Evolutionary conservation across 148 eudicot genomes (phyloP), one percentile per base, ranked within the genome.

Genomic region (Cornus florida): DNA sequence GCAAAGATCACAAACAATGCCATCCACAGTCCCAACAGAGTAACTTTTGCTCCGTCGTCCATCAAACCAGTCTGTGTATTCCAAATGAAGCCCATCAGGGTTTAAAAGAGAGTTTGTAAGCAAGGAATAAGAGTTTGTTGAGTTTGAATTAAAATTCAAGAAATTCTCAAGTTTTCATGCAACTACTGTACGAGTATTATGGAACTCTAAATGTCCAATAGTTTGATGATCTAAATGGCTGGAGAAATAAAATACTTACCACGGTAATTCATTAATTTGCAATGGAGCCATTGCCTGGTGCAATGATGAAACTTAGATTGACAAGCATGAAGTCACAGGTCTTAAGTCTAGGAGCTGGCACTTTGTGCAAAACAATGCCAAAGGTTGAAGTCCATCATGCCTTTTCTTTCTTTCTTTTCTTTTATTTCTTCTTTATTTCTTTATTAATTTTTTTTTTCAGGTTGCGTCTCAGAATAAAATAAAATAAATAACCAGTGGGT

Each of bases 21-120:
- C 94, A 89, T 91, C 97, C 98, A 95, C 67, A 92, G 57, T 38
- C 91, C 97, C 70, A 95, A 78, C 67, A 95, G 83, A 85, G 77
- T 82, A 32, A 74, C 82, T 79, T 95, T 95, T 53, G 83, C 89
- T 74, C 88, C 90, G 75, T 95, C 88, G 73, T 95, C 93, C 93
- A 93, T 89, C 53, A 89, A 39, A 75, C 97, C 97, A 80, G 73
- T 87, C 98, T 94, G 88, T 50, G 62, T n/a, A 70, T 66, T 69
- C 60, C 82, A 80, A 33, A 33, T 16, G 68, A 73, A 35, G 38
- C 38, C 38, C 48, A 43, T 67, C 67, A 76, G 74, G 43, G 35
- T 53, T 64, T 57, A 71, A 35, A n/a, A 74, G 64, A 65, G 57
- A 71, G 76, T 38, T 32, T 64, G 41, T 67, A 48, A 17, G 16